Percentiles rank a stretch among this genome's conserved stretches.
These are phyloP conservation scores for Pseudonitzschia pungens DNA, from an alignment of 108 stramenopile genomes.

Conservation along the genomic window DNA sequence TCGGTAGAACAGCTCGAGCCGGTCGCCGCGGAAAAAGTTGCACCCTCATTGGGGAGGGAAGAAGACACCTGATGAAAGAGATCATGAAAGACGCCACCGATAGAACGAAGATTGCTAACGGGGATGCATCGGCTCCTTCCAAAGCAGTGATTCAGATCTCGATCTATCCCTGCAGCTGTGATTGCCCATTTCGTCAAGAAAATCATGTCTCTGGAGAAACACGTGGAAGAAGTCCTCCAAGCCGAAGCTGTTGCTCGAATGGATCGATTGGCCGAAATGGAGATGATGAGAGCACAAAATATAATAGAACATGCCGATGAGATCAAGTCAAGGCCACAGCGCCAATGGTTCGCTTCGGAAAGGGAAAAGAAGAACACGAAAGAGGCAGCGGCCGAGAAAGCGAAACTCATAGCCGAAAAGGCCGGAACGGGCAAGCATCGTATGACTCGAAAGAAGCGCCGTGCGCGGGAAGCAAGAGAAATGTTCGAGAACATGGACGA, in stretches of 20 bases:
- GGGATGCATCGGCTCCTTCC: conserved; percentile 6
- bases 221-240: conserved; percentile 76
- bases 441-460: conserved; percentile 87
- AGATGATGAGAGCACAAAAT: conserved; percentile 75
- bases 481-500: conserved; percentile 42
- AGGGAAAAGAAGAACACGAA: conserved; percentile 59
- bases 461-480: conserved; percentile 67
- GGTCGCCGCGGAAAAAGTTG: conserved; percentile 91
- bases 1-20: conserved; percentile 96
- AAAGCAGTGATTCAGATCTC: conserved; percentile 63
- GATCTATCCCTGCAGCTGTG: conserved; percentile 79
- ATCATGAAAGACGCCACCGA: conserved; percentile 85
- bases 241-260: conserved; percentile 85
- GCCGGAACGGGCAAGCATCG: conserved; percentile 81
- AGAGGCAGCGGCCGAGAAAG: conserved; percentile 60
- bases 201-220: conserved; percentile 73
- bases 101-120: conserved; percentile 40
- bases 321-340: conserved; percentile 69
- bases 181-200: conserved; percentile 83
- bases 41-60: conserved; percentile 93
- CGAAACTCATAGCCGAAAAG: conserved; percentile 68
- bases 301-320: conserved; percentile 78
- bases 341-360: conserved; percentile 82
- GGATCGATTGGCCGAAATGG: conserved; percentile 90
- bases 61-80: conserved; percentile 87